These are phyloP conservation scores for Colletotrichum liriopes DNA, from an alignment of 2,329 filamentous ascomycete genomes.

Conservation along the genomic window DNA sequence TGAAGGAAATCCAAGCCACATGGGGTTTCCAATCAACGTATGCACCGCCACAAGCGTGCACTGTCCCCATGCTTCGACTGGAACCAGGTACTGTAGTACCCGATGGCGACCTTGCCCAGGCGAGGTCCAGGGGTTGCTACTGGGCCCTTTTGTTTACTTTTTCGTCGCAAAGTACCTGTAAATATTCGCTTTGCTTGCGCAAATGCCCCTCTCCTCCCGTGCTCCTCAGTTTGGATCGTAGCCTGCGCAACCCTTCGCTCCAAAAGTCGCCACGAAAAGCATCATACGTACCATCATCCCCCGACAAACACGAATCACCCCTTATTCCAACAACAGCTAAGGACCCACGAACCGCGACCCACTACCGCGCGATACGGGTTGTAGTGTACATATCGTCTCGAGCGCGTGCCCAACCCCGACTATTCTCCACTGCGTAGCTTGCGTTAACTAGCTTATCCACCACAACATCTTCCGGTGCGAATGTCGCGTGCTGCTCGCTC, in stretches of 20 bases:
- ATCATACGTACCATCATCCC: background rate
- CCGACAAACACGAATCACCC: background rate
- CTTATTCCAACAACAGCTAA: background rate
- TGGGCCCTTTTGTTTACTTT: constrained; percentile 24
- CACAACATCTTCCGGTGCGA: constrained; percentile 16
- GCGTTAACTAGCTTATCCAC: background rate
- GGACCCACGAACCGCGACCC: background rate
- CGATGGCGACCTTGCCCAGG: background rate
- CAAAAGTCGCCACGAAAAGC: too few species aligned
- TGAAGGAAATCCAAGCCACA: constrained; percentile 12
- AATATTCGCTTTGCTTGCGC: background rate
- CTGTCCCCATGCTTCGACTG: background rate
- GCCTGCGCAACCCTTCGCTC: background rate
- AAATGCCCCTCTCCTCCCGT: background rate
- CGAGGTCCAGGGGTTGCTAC: background rate
- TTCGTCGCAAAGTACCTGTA: constrained; percentile 4
- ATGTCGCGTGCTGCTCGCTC: constrained; percentile 51
- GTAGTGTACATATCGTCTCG: background rate
- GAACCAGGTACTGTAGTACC: background rate
- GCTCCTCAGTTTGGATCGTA: background rate
- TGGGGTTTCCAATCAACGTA: background rate
- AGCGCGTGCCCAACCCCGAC: background rate
- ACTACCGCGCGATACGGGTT: background rate
- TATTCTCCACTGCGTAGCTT: background rate
- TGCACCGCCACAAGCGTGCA: constrained; percentile 12